Evolutionary conservation across 805 yeast species (phyloP), one percentile per base, ranked within the genome.

Genomic region (Metschnikowia anglica): DNA sequence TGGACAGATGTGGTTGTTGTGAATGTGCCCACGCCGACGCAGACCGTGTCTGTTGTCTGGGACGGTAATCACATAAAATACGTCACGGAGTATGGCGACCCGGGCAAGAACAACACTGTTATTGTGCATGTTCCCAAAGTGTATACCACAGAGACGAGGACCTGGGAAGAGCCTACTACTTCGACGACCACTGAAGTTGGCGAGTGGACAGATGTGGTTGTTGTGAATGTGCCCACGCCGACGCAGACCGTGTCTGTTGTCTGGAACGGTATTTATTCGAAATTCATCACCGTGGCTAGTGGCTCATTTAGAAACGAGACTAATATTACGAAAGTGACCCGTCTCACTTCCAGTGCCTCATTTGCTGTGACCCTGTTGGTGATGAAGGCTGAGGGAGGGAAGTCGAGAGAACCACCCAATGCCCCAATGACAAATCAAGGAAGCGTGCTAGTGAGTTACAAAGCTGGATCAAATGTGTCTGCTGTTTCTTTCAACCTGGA

Each of bases 21-120:
- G 2, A 47, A 52, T 3, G 48, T 48, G n/a, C 60, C 61, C 8
- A 46, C 39, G 36, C 53, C 57, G 0, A 39, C 44, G 5, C 26
- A 28, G 2, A 56, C 59, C 1, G 34, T 28, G 7, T 54, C 60
- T 1, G 20, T 31, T 20, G 48, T 58, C 7, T 53, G 51, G 47
- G 31, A 37, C 2, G 39, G 41, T 18, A 28, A 54, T 3, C 41
- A 52, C 17, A 44, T 47, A 8, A 30, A 37, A 2, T 26, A 34
- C 10, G 20, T 31, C 6, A 60, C 63, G 3, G 29, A 21, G n/a
- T 45, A 59, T 8, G 54, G 48, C 10, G 36, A 38, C 23, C 39
- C 35, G 8, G 31, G 16, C 2, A 13, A 10, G 8, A 24, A 9
- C 7, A 15, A 39, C 20, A 45, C 45, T 15, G 41, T 37, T 13